These are phyloP conservation scores for Flaveria floridana DNA, from an alignment of 140 eudicot species.

Conservation along the genomic window DNA sequence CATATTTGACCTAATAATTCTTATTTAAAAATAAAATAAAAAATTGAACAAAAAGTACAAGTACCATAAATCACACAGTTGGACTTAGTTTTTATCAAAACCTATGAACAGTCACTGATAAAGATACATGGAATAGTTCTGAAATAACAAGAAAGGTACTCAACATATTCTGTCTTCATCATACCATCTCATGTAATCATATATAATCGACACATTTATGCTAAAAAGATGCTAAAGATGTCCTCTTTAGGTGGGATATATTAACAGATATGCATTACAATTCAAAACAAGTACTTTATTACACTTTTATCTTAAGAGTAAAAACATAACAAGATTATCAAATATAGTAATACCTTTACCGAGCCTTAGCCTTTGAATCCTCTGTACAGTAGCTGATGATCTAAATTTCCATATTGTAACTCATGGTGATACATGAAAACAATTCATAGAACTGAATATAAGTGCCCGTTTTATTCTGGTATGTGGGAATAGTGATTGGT, in stretches of 20 bases:
- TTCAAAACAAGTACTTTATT: conserved; percentile 12
- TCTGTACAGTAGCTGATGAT: neutral
- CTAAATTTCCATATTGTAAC: neutral
- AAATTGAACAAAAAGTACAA: neutral
- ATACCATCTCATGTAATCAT: neutral
- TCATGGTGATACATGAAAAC: conserved; percentile 17
- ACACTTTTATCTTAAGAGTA: neutral
- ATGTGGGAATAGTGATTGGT: conserved; percentile 5
- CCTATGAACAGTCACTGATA: neutral
- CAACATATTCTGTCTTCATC: conserved; percentile 27
- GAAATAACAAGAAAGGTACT: conserved; percentile 31
- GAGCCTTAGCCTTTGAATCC: neutral
- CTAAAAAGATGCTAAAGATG: conserved; percentile 25
- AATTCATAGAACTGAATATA: neutral
- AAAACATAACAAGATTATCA: conserved; percentile 1
- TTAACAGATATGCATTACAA: neutral
- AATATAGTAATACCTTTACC: conserved; percentile 3
- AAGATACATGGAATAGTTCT: conserved; percentile 19
- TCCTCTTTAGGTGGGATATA: conserved; percentile 10
- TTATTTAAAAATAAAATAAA: neutral
- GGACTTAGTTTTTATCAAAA: conserved; percentile 15
- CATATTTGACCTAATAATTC: neutral
- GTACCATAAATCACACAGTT: neutral
- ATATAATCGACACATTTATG: conserved; percentile 5
- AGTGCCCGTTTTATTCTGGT: neutral